Conservation (phyloP, 306 rosid species). For the Prunus davidiana region DNA sequence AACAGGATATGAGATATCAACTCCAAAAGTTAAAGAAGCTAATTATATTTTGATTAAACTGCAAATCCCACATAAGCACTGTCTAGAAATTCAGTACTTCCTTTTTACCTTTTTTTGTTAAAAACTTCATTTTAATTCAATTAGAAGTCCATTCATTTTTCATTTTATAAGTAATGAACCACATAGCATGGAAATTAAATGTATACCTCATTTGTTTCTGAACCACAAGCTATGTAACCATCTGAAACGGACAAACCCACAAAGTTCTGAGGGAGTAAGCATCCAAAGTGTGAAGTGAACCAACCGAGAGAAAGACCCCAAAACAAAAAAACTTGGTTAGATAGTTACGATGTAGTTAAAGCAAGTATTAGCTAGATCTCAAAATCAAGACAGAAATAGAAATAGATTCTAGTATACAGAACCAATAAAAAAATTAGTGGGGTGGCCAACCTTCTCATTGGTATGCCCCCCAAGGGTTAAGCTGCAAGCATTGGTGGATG, state of each 20-base stretch:
- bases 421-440: slow-evolving; percentile 3
- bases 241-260: slow-evolving; percentile 83
- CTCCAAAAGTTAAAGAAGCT: background rate
- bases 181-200: background rate
- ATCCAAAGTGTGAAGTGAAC: slow-evolving; percentile 35
- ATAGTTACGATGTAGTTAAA: background rate
- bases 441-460: slow-evolving; percentile 70
- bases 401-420: slow-evolving; percentile 14
- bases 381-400: slow-evolving; percentile 9
- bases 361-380: background rate
- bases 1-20: slow-evolving; percentile 15
- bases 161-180: background rate
- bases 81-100: background rate
- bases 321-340: background rate
- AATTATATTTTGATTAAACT: background rate
- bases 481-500: slow-evolving; percentile 69
- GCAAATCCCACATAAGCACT: background rate
- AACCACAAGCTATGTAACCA: slow-evolving; percentile 93
- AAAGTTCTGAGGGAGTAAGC: slow-evolving; percentile 69
- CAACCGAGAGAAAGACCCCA: slow-evolving; percentile 1
- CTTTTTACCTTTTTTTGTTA: background rate
- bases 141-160: background rate
- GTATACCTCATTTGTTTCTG: slow-evolving; percentile 93
- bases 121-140: background rate
- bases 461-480: slow-evolving; percentile 78